Base-by-base conservation (phyloP, 1,284 basidiomycete genomes). In the Farysia itapuensis region DNA sequence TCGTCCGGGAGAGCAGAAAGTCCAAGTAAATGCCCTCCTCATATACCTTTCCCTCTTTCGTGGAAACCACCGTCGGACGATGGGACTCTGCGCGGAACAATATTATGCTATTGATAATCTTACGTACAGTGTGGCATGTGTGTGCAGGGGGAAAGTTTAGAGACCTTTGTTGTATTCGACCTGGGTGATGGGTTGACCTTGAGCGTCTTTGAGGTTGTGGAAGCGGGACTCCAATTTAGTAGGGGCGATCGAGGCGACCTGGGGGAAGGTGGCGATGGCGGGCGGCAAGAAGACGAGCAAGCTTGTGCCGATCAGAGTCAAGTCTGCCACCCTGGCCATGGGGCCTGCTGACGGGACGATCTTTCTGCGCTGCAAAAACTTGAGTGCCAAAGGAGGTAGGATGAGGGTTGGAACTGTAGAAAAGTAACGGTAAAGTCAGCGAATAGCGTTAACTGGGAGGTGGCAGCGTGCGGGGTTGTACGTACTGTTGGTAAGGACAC, bases 241-340 rank as follows among this genome's bases (percentile, higher is more conserved):
- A 12, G 79, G 73, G 35, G 67, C 58, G 23, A 80, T 78, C 5
- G 50, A 50, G 0, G 79, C 81, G 12, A 78, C 70, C 52, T 81
- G 81, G 5, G 81, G 81, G 74, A 81, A 82, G 52, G 79, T 79
- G 11, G 81, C 81, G 57, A 82, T 81, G n/a, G 81, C 80, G 6
- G 81, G 81, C 1, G 81, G 81, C 1, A 82, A 73, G 77, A 81
- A 82, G 38, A 80, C 60, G 36, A 80, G 79, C 13, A 82, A 76
- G 2, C 78, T 79, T 1, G 79, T 61, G 5, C 81, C 81, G 68
- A 82, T 79, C 65, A 70, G 34, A 2, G 49, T 40, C 4, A 70
- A 26, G 22, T 70, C 65, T 11, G 64, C 51, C 16, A 49, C 44
- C n/a, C 61, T 34, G 4, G 67, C 52, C 16, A 56, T 28, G 6